A percentile compares a stretch with the other conserved stretches of the same genome.
Conservation (phyloP, 805 yeast genomes). For the Hanseniaspora osmophila region DNA sequence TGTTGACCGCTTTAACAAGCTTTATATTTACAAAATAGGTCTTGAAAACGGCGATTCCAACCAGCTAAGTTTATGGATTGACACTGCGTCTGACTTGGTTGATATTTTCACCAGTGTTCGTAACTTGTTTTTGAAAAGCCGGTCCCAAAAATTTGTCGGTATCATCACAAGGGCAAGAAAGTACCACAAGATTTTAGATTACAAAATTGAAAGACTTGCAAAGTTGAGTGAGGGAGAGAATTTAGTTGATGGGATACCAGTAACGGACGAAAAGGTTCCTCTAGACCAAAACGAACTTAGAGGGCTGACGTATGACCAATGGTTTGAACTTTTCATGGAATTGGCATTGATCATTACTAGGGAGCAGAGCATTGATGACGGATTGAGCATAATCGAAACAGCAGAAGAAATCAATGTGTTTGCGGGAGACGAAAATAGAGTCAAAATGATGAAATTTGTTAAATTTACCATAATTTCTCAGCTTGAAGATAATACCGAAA, state of each 20-base stretch:
- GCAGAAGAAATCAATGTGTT: constrained; percentile 74
- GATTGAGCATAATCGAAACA: constrained; percentile 53
- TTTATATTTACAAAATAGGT: constrained; percentile 37
- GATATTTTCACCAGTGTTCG: constrained; percentile 70
- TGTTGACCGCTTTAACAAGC: constrained; percentile 37
- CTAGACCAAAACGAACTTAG: constrained; percentile 46
- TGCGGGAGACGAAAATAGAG: constrained; percentile 45
- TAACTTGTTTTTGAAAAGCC: constrained; percentile 66
- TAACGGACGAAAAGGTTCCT: constrained; percentile 28
- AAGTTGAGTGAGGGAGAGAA: constrained; percentile 45
- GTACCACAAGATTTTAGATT: constrained; percentile 52
- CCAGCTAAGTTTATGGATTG: constrained; percentile 71
- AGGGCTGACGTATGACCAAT: constrained; percentile 60
- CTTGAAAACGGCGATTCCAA: constrained; percentile 37
- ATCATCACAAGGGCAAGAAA: constrained; percentile 48
- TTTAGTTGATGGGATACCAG: constrained; percentile 22
- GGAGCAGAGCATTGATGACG: constrained; percentile 45
- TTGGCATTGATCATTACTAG: constrained; percentile 55
- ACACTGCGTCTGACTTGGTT: constrained; percentile 66
- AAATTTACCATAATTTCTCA: constrained; percentile 44
- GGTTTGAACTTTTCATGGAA: constrained; percentile 79
- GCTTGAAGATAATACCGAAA: constrained; percentile 37
- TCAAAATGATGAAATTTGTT: constrained; percentile 46
- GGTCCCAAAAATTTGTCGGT: constrained; percentile 56
- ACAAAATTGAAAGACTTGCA: constrained; percentile 54